Evolutionary conservation across 192 early-diverging fungal genomes (phyloP), one percentile per base, ranked within the genome.

Genomic region (Geranomyces michiganensis): DNA sequence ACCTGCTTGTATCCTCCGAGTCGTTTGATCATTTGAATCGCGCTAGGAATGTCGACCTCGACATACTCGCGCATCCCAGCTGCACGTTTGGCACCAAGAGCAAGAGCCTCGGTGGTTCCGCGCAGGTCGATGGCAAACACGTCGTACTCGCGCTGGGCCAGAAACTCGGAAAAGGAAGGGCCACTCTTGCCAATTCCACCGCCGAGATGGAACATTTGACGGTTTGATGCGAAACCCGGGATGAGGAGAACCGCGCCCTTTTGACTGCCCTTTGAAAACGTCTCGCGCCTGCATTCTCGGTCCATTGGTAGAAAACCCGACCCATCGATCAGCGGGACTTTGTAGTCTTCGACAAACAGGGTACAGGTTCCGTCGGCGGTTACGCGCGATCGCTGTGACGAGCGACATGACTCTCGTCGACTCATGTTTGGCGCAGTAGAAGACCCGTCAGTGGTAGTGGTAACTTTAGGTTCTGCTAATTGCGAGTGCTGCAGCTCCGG

Each of bases 21-120:
- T 26, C 22, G 19, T 56, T 83, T 83, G 65, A 83, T 76, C 19
- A 67, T 27, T 14, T 63, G 29, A 53, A 83, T 76, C 12, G 82
- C 82, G 66, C 73, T 73, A 0, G 82, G 79, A 29, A 83, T 80
- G 59, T 83, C 79, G n/a, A 78, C 62, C 59, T 83, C 79, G 26
- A 81, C 77, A 62, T 78, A 78, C 60, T 76, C 64, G 21, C 48
- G 24, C 56, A 75, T 68, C 21, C 55, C 62, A 9, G 74, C 75
- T 21, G 80, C 68, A 1, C 67, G 58, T 33, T 26, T 19, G 9
- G 70, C 43, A 14, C 82, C 82, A 30, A 80, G 26, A 4, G 56
- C 27, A 13, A 64, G 31, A 7, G 82, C n/a, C 53, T 80, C 70
- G 1, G 70, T 19, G 7, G 82, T 78, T 10, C 82, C 82, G 0